A percentile compares a stretch with the other conserved stretches of the same genome.
Conservation (phyloP, 1,139 yeast species). For the Schwanniomyces etchellsii region DNA sequence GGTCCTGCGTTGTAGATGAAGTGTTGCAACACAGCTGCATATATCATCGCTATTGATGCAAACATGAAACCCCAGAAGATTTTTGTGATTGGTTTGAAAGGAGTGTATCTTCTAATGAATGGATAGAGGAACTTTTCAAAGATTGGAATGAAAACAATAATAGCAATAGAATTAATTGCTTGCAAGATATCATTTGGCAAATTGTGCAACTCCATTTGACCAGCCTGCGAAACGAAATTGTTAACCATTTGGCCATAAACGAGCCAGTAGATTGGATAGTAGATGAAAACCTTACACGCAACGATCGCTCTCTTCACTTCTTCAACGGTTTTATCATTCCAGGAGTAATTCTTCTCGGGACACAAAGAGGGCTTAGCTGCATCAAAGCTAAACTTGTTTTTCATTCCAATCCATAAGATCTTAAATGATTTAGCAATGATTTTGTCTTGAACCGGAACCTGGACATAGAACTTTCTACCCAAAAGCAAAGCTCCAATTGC, state of each 20-base stretch:
- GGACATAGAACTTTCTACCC: conserved; percentile 55
- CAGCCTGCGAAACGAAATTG: conserved; percentile 63
- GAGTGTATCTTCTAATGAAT: conserved; percentile 47
- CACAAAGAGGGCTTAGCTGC: conserved; percentile 50
- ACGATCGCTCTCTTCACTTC: conserved; percentile 53
- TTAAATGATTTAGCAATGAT: conserved; percentile 54
- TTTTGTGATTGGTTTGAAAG: conserved; percentile 65
- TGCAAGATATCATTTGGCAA: conserved; percentile 65
- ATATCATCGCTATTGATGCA: conserved; percentile 64
- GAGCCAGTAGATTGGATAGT: conserved; percentile 63
- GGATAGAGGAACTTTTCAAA: conserved; percentile 53
- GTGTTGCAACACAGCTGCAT: conserved; percentile 79
- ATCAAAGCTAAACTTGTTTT: conserved; percentile 46
- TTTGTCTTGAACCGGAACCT: conserved; percentile 59
- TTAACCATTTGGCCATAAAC: conserved; percentile 64
- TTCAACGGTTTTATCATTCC: conserved; percentile 60
- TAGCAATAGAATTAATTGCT: conserved; percentile 55
- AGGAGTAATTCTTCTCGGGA: conserved; percentile 41
- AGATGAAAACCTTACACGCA: conserved; percentile 60
- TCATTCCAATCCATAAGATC: conserved; percentile 40
- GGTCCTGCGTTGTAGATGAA: conserved; percentile 70
- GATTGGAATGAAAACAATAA: conserved; percentile 58
- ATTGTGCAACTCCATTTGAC: conserved; percentile 56
- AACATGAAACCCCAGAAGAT: conserved; percentile 72
- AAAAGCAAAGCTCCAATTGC: conserved; percentile 50